Evolutionary conservation across 2,329 filamentous ascomycete genomes (phyloP).

Genomic region (Colletotrichum sidae): DNA sequence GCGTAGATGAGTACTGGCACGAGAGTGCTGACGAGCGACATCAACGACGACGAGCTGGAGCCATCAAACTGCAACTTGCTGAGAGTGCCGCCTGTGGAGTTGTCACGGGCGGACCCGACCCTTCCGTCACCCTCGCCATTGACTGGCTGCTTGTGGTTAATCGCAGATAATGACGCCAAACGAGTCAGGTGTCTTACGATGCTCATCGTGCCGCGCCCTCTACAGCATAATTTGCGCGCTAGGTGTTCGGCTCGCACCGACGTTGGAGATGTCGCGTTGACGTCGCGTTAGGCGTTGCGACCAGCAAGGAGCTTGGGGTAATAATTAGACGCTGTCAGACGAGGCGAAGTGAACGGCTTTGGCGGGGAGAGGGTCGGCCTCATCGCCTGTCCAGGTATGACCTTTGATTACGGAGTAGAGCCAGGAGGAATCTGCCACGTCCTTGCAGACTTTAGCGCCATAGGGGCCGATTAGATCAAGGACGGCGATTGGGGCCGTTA

Average conservation of each 20-base stretch:
- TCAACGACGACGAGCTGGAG: slow-evolving; percentile 54
- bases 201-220: slow-evolving; percentile 9
- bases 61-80: slow-evolving; percentile 46
- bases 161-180: neutral
- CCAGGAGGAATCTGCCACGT: slow-evolving; percentile 4
- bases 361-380: slow-evolving; percentile 3
- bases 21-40: slow-evolving; percentile 61
- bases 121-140: slow-evolving; percentile 49
- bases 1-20: slow-evolving; percentile 63
- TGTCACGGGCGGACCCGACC: slow-evolving; percentile 57
- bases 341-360: slow-evolving; percentile 9
- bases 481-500: slow-evolving; percentile 13
- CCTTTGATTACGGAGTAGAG: neutral
- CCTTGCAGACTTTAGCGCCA: slow-evolving; percentile 18
- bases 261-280: neutral
- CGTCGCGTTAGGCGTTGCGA: slow-evolving; percentile 5
- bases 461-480: neutral
- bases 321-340: slow-evolving; percentile 4
- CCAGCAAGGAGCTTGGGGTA: neutral
- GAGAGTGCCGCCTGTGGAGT: slow-evolving; percentile 52
- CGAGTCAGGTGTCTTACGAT: slow-evolving; percentile 8
- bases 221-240: slow-evolving; percentile 13
- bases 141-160: slow-evolving; percentile 24
- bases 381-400: no score
- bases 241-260: neutral